phyloP scores from a whole-genome alignment of 2,329 filamentous ascomycete genomes.

The Grosmannia penicillata region DNA sequence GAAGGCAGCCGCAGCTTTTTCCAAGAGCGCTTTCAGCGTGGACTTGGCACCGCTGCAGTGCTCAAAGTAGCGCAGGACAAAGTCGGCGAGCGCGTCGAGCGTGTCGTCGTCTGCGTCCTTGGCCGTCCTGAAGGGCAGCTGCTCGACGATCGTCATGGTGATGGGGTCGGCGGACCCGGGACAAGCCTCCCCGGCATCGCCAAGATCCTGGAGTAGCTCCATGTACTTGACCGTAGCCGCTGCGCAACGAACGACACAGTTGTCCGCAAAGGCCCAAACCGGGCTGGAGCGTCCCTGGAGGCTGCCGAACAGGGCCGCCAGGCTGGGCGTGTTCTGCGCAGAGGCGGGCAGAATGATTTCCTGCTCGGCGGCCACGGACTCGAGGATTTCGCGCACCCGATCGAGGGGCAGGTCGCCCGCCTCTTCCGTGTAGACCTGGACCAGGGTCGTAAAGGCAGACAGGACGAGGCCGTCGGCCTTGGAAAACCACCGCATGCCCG shows the following conservation, averaged over 20 bases:
- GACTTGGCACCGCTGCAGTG: conserved; percentile 24
- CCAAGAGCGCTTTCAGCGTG: conserved; percentile 28
- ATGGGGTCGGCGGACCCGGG: conserved; percentile 42
- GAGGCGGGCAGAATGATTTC: conserved; percentile 28
- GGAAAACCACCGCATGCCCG: conserved; percentile 82
- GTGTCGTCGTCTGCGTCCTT: conserved; percentile 22
- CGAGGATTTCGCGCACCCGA: conserved; percentile 40
- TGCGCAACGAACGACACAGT: conserved; percentile 63
- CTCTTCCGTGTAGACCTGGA: conserved; percentile 41
- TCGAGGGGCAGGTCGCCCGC: conserved; percentile 30
- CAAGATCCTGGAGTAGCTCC: conserved; percentile 45
- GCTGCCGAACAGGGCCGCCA: conserved; percentile 30
- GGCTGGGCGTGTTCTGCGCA: conserved; percentile 11
- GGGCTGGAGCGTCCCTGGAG: conserved; percentile 22
- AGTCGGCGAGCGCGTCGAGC: conserved; percentile 34
- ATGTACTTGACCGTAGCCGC: conserved; percentile 72
- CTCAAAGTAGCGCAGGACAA: conserved; percentile 43
- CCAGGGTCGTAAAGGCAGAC: conserved; percentile 58
- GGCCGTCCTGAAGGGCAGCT: conserved; percentile 54
- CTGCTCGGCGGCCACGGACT: conserved; percentile 47
- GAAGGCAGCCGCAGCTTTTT: conserved; percentile 23
- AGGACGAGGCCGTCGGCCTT: conserved; percentile 48
- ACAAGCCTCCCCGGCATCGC: conserved; percentile 18
- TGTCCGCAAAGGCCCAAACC: conserved; percentile 64
- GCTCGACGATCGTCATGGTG: conserved; percentile 57